A percentile compares a stretch with the other conserved stretches of the same genome.
phyloP scores from a whole-genome alignment of 2,329 filamentous ascomycete genomes.

The Rhinocladiella mackenziei region DNA sequence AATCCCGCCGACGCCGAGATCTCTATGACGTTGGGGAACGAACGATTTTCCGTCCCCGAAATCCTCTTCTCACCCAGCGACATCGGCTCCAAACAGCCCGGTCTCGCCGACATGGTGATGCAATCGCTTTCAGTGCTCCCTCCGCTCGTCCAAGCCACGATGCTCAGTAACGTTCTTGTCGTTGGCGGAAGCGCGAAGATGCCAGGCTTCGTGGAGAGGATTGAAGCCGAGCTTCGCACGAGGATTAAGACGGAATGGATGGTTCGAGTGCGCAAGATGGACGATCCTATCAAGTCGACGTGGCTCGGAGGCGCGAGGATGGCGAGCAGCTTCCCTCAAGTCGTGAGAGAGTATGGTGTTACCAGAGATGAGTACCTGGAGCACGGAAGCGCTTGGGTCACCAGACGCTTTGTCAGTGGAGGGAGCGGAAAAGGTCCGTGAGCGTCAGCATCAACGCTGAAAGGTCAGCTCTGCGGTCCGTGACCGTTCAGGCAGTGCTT shows the following conservation, averaged over 20 bases:
- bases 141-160: constrained; percentile 74
- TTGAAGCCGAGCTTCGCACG: constrained; percentile 67
- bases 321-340: constrained; percentile 60
- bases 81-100: constrained; percentile 77
- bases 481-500: no score
- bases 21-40: constrained; percentile 80
- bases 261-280: constrained; percentile 66
- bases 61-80: constrained; percentile 82
- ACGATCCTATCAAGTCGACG: constrained; percentile 71
- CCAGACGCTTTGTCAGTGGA: constrained; percentile 57
- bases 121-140: constrained; percentile 73
- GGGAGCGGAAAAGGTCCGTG: constrained; percentile 6
- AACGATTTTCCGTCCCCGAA: constrained; percentile 86
- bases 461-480: no score
- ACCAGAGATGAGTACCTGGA: constrained; percentile 90
- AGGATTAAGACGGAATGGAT: constrained; percentile 71
- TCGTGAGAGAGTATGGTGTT: constrained; percentile 64
- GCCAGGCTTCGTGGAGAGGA: constrained; percentile 72
- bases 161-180: constrained; percentile 81
- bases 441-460: no score
- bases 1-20: constrained; percentile 62
- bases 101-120: constrained; percentile 76
- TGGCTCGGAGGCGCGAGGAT: constrained; percentile 83
- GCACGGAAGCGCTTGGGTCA: constrained; percentile 70
- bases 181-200: constrained; percentile 82